phyloP scores from a whole-genome alignment of 495 filamentous ascomycete genomes.

The Penicillium robsamsonii region DNA sequence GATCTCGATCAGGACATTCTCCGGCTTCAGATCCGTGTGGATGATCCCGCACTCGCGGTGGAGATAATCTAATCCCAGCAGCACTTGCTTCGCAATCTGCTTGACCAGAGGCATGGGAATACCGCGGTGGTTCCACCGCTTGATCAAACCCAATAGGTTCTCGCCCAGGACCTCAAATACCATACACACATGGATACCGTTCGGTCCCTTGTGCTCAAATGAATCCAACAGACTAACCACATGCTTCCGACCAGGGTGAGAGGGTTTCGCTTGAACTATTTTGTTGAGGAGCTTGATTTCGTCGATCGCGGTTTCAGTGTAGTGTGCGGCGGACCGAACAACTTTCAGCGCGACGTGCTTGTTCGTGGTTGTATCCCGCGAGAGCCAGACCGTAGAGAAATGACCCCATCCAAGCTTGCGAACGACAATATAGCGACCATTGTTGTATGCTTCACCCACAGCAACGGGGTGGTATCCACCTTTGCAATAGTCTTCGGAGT shows the following conservation, averaged over 20 bases:
- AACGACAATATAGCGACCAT: slow-evolving; percentile 93
- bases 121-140: slow-evolving; percentile 95
- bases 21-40: slow-evolving; percentile 96
- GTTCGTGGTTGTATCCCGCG: slow-evolving; percentile 81
- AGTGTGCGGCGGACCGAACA: slow-evolving; percentile 93
- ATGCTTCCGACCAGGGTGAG: slow-evolving; percentile 88
- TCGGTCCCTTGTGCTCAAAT: slow-evolving; percentile 96
- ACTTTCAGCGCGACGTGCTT: slow-evolving; percentile 98
- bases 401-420: slow-evolving; percentile 98
- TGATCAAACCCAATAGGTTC: slow-evolving; percentile 93
- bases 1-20: slow-evolving; percentile 98
- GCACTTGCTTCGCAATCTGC: slow-evolving; percentile 97
- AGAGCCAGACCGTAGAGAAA: slow-evolving; percentile 98
- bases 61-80: slow-evolving; percentile 91
- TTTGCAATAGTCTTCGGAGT: slow-evolving; percentile 98
- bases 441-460: slow-evolving; percentile 95
- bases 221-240: slow-evolving; percentile 95
- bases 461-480: slow-evolving; percentile 94
- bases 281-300: slow-evolving; percentile 97
- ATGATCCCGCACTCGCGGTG: slow-evolving; percentile 99
- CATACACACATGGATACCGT: slow-evolving; percentile 98
- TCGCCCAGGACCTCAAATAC: slow-evolving; percentile 98
- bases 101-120: slow-evolving; percentile 96
- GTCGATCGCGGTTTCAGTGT: slow-evolving; percentile 97
- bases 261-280: slow-evolving; percentile 91